These are phyloP conservation scores for Pleurotus tuoliensis DNA, from an alignment of 768 basidiomycete genomes.

Conservation along the genomic window DNA sequence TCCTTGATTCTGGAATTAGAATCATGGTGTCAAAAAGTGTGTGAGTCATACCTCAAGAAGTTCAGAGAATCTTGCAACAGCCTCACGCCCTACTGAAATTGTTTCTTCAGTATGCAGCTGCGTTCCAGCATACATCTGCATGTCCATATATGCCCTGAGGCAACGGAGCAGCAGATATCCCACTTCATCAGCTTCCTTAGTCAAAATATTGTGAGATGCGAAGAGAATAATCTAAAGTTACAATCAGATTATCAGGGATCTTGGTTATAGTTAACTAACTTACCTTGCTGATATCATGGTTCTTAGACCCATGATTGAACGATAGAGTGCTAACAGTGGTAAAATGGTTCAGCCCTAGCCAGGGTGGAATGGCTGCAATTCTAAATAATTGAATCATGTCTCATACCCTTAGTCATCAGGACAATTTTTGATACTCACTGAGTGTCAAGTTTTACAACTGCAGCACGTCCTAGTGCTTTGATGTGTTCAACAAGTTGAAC, in stretches of 20 bases:
- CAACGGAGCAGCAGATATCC: constrained; percentile 24
- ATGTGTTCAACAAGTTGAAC: constrained; percentile 20
- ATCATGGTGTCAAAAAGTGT: not conserved
- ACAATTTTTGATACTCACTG: constrained; percentile 18
- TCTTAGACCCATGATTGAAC: constrained; percentile 32
- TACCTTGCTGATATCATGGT: constrained; percentile 32
- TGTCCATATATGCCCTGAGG: constrained; percentile 24
- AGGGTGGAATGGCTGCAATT: constrained; percentile 23
- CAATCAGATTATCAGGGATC: not conserved
- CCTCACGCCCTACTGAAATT: constrained; percentile 15
- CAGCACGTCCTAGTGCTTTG: constrained; percentile 8
- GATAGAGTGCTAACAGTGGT: constrained; percentile 15
- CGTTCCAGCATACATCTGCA: constrained; percentile 24
- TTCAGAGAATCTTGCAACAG: constrained; percentile 13
- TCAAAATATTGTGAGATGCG: constrained; percentile 20
- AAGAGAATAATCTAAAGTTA: constrained; percentile 22
- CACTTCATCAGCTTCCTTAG: not conserved
- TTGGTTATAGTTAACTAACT: not conserved
- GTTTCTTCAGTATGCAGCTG: constrained; percentile 27
- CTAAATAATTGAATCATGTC: constrained; percentile 13
- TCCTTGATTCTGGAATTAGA: not conserved
- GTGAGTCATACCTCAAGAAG: constrained; percentile 17
- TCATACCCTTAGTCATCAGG: not conserved
- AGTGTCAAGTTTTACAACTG: constrained; percentile 15
- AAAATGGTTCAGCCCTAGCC: constrained; percentile 33